Base-by-base conservation (phyloP, 2,329 filamentous ascomycete genomes). In the Talaromyces sp. region DNA sequence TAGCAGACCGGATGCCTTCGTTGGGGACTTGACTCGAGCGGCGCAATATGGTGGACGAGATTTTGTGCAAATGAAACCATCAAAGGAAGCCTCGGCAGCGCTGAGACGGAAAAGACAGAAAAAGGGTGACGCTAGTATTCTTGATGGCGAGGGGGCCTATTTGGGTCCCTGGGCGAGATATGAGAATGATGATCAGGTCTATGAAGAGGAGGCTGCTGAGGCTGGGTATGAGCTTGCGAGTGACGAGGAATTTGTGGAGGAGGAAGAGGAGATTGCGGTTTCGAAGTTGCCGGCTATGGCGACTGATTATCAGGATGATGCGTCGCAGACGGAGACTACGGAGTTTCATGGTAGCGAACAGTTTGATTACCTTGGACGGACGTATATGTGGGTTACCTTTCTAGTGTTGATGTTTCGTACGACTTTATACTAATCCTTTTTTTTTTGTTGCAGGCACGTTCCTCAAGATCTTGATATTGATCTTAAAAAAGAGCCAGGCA, bases 81-180 rank as follows among this genome's bases (percentile, higher is more conserved):
- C 83, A 28, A 97, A 95, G 73, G 88, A 89, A 63, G 83, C 86
- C 58, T 85, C 87, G 5, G 84, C 84, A 37, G 79, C 78, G 59
- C 77, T 91, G 72, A 80, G 88, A 50, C 80, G 86, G n/a, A 89
- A 87, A 65, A 82, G 94, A 61, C 91, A 97, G 73, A 85, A 79
- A 64, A 97, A 94, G 69, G 94, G 94, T 50, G 86, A 93, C 70
- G 84, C 91, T 41, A 85, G 86, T 17, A 81, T 97, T 39, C 88
- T 92, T 0, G 92, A 96, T 67, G 94, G 94, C 0, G 86, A 91
- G 7, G 88, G 87, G 56, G 87, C 91, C 46, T 99, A 99, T 73
- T 83, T 96, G 37, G 95, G 95, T 0, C 95, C 94, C 0, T 99
- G 95, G 95, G 95, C 94, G 8, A 86, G 82, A 70, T 96, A 95